Base-by-base conservation (phyloP, 78 protist species). In the Tieghemostelium lacteum region DNA sequence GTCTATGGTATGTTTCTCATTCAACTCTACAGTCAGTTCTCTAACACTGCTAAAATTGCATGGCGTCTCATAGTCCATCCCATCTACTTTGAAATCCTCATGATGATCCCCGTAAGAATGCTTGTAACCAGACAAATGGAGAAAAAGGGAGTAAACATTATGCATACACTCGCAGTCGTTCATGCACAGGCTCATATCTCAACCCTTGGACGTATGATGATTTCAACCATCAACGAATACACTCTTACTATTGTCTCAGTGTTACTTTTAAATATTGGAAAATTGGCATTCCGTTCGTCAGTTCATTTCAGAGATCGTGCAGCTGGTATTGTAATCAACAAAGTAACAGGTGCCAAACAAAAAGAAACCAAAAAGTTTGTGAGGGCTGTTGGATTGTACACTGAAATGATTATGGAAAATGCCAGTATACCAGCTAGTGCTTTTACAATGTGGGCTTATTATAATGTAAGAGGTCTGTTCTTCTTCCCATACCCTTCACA, bases 341-440 rank as follows among this genome's bases (percentile, higher is more conserved):
- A 72, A 34, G 26, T 83, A 29, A 39, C 45, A 24, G 73, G 72
- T n/a, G n/a, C 49, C 0, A 73, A 69, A 60, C 78, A 83, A 37
- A 78, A 66, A 66, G 91, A 83, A 57, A 69, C 91, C 17, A 83
- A 83, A 31, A 73, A 63, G 34, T 83, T 83, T 34, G 91, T 83
- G 24, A 69, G 91, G 28, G 91, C 91, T 0, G 78, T 83, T n/a
- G 66, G 75, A 40, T 26, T 83, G 3, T 83, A 60, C 29, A 83
- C 91, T 7, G 91, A 83, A 36, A 83, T 83, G 91, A 83, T 83
- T 22, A 83, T 83, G 91, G 91, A 83, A 8, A 83, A 83, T 42
- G 76, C 91, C 4, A 69, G 78, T 17, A 83, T 83, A 12, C 91
- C 91, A 24, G 73, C 91, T 1, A 69, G 78, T 1, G 91, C 91